These are phyloP conservation scores for Fragaria nilgerrensis DNA, from an alignment of 306 rosid species.

Conservation along the genomic window DNA sequence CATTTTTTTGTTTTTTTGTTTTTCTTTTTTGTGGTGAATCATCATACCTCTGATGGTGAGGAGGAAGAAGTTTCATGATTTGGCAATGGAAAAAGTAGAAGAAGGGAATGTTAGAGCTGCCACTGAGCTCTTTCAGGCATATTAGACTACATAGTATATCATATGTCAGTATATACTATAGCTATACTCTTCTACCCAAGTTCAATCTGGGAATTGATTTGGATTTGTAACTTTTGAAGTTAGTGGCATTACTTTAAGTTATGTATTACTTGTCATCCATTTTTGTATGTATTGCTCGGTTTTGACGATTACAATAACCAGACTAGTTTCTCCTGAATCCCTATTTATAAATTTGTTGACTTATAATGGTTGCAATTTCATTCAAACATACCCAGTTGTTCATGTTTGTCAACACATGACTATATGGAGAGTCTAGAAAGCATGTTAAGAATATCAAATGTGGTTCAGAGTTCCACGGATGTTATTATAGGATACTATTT, in stretches of 20 bases:
- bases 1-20: too few species aligned
- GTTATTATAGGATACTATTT: neutral
- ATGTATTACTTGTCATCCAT: neutral
- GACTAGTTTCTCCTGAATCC: neutral
- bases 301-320: neutral
- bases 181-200: neutral
- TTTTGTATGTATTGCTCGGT: neutral
- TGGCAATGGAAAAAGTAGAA: slow-evolving; percentile 74
- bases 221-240: neutral
- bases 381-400: neutral
- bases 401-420: neutral
- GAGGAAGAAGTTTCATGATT: slow-evolving; percentile 50
- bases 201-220: neutral
- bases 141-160: neutral
- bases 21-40: too few species aligned
- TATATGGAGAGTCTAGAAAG: neutral
- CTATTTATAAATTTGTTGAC: neutral
- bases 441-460: neutral
- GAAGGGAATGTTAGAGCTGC: slow-evolving; percentile 79
- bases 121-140: slow-evolving; percentile 75
- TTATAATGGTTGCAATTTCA: neutral
- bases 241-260: neutral
- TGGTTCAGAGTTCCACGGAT: neutral
- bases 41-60: too few species aligned
- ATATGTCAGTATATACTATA: neutral